phyloP scores from a whole-genome alignment of 2,329 filamentous ascomycete species.

The Penicillium sp. region DNA sequence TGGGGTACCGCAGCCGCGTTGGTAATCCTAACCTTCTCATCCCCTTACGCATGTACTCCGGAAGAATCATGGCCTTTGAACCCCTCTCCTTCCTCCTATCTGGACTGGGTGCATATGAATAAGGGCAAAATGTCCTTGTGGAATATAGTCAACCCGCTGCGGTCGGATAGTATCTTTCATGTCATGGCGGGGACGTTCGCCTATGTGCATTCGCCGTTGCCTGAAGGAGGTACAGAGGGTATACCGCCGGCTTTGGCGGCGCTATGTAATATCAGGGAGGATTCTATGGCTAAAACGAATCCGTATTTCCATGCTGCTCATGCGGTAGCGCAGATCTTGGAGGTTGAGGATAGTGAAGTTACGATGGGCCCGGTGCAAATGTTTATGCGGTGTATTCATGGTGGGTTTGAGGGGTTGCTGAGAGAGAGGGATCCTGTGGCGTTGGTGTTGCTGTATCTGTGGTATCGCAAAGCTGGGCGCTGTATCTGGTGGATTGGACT shows the following conservation, averaged over 20 bases:
- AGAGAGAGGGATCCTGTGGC: slow-evolving; percentile 31
- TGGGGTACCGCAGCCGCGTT: neutral
- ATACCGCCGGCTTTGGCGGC: neutral
- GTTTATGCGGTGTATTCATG: neutral
- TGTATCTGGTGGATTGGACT: slow-evolving; percentile 41
- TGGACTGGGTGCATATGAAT: neutral
- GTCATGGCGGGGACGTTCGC: neutral
- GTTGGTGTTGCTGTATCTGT: slow-evolving; percentile 37
- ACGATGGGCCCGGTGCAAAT: neutral
- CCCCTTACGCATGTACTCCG: neutral
- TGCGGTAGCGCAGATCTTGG: neutral
- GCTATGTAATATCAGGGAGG: neutral
- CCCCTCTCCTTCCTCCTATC: neutral
- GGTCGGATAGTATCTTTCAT: neutral
- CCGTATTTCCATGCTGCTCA: neutral
- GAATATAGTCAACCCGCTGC: neutral
- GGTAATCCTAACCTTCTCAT: neutral
- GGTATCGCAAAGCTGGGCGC: slow-evolving; percentile 37
- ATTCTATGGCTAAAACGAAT: neutral
- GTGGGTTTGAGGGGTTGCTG: neutral
- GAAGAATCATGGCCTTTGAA: neutral
- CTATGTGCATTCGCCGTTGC: neutral
- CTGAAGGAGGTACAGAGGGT: neutral
- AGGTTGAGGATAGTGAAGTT: neutral
- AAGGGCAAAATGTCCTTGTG: neutral